Conservation (phyloP, 371 early-diverging fungal species). For the Caulochytrium protostelioides region DNA sequence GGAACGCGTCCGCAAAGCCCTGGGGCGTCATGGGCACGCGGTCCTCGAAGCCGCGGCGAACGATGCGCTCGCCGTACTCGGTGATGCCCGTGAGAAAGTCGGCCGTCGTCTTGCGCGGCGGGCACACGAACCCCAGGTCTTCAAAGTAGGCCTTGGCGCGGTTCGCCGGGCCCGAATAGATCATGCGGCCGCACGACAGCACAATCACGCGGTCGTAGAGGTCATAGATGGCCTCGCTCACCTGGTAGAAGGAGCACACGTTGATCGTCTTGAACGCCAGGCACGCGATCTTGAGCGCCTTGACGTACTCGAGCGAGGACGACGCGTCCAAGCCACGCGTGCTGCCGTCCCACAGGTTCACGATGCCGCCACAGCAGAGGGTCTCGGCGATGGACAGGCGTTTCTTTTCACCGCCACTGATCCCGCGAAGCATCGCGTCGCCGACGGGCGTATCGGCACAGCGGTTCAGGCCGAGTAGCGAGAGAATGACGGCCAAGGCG, state of each 20-base stretch:
- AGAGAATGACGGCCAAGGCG: too few relatives aligned
- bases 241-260: conserved; percentile 35
- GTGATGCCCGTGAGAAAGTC: conserved; percentile 56
- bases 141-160: conserved; percentile 29
- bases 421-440: not conserved
- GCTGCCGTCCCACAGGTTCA: conserved; percentile 67
- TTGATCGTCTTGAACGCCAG: conserved; percentile 34
- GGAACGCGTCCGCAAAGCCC: conserved; percentile 24
- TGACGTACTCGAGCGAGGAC: conserved; percentile 49
- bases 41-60: conserved; percentile 28
- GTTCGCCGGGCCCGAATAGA: conserved; percentile 45
- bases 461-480: conserved; percentile 27
- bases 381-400: conserved; percentile 13
- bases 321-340: conserved; percentile 73
- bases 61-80: conserved; percentile 32
- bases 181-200: conserved; percentile 36
- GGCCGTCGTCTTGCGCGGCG: conserved; percentile 44
- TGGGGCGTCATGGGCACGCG: conserved; percentile 17
- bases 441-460: conserved; percentile 1
- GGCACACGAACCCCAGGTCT: conserved; percentile 39
- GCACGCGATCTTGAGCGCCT: conserved; percentile 37
- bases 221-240: conserved; percentile 38
- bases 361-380: conserved; percentile 20
- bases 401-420: conserved; percentile 16
- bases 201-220: conserved; percentile 44